Conservation (phyloP, 176 grass and related monocot genomes). For the Cocos nucifera region DNA sequence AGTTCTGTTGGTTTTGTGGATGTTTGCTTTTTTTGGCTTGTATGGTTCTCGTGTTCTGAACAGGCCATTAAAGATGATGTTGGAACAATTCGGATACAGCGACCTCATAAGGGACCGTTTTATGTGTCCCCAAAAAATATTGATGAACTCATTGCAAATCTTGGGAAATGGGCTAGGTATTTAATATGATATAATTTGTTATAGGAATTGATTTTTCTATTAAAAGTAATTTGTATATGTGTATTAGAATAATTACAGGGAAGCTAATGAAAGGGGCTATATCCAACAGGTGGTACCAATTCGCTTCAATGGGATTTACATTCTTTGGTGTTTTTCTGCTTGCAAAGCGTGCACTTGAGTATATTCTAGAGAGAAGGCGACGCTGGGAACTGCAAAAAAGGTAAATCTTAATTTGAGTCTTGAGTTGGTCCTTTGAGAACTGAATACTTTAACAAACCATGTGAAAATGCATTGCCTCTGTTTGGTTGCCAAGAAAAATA, state of each 20-base stretch:
- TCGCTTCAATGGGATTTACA: conserved; percentile 90
- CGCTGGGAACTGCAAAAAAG: conserved; percentile 68
- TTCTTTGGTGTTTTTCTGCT: conserved; percentile 73
- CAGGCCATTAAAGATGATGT: conserved; percentile 97
- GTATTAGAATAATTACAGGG: no score
- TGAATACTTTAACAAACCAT: no score
- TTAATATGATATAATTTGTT: neutral
- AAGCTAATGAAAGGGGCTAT: no score
- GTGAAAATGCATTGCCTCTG: no score
- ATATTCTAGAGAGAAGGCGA: conserved; percentile 62
- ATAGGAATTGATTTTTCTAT: no score
- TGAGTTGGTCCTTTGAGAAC: neutral
- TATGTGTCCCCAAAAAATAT: conserved; percentile 84
- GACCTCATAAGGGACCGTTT: conserved; percentile 92
- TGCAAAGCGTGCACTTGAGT: conserved; percentile 72
- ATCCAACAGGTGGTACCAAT: conserved; percentile 52
- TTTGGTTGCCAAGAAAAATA: no score
- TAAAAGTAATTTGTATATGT: conserved; percentile 10
- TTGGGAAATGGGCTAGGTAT: conserved; percentile 93
- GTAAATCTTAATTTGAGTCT: conserved; percentile 20
- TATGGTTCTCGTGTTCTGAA: conserved; percentile 22
- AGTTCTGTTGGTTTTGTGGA: no score
- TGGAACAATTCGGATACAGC: conserved; percentile 80
- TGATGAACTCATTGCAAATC: conserved; percentile 76
- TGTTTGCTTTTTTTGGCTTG: neutral